These are phyloP conservation scores for Trametes meyenii DNA, from an alignment of 768 basidiomycete species.

Conservation along the genomic window DNA sequence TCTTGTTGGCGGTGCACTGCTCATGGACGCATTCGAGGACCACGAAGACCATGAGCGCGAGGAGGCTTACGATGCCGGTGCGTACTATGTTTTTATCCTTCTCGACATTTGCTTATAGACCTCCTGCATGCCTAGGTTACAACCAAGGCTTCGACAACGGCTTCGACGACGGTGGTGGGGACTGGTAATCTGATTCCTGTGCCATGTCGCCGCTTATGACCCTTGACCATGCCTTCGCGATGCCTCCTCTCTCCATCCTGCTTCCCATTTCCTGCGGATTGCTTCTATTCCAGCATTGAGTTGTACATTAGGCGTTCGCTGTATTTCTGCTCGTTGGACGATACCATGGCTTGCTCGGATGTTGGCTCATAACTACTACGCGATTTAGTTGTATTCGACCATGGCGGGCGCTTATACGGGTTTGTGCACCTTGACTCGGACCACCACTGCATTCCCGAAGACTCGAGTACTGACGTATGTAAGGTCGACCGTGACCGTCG, in stretches of 20 bases:
- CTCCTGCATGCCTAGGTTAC: conserved; percentile 18
- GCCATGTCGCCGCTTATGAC: background rate
- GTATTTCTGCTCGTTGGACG: conserved; percentile 1
- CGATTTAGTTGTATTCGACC: too few species aligned
- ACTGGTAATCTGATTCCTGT: conserved; percentile 25
- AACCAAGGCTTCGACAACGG: conserved; percentile 36
- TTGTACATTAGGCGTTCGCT: background rate
- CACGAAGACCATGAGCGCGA: conserved; percentile 39
- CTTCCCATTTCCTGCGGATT: too few species aligned
- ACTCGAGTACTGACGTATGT: too few species aligned
- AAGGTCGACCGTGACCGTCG: too few species aligned
- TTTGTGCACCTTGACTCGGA: too few species aligned
- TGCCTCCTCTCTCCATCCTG: too few species aligned
- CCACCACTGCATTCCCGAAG: too few species aligned
- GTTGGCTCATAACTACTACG: too few species aligned
- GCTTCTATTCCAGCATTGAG: background rate
- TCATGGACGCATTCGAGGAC: conserved; percentile 54
- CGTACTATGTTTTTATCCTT: conserved; percentile 4
- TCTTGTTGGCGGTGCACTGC: conserved; percentile 62
- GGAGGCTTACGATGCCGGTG: conserved; percentile 41
- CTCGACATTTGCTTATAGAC: conserved; percentile 4
- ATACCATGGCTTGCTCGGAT: conserved; percentile 1
- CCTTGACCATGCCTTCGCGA: too few species aligned
- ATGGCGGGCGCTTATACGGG: too few species aligned
- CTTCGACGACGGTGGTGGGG: conserved; percentile 24